A percentile compares a stretch with the other conserved stretches of the same genome.
Conservation (phyloP, 2,329 filamentous ascomycete genomes). For the Apiospora aurea region DNA sequence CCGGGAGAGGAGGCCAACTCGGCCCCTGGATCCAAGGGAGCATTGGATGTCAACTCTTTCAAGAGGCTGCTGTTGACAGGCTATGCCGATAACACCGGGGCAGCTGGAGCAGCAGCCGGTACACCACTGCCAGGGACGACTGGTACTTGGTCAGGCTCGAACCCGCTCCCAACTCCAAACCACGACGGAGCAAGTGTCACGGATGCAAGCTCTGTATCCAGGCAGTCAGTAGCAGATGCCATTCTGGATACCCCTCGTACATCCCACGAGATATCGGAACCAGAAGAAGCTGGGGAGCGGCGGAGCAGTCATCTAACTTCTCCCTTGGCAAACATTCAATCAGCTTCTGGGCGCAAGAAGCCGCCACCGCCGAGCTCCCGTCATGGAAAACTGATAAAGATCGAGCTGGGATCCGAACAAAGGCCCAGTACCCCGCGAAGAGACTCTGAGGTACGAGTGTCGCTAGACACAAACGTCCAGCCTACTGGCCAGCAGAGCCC, state of each 20-base stretch:
- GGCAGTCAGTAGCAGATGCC: constrained; percentile 63
- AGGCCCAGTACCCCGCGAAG: constrained; percentile 33
- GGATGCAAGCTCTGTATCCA: constrained; percentile 65
- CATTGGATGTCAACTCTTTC: constrained; percentile 81
- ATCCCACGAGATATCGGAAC: constrained; percentile 63
- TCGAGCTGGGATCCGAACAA: constrained; percentile 51
- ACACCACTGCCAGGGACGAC: not conserved
- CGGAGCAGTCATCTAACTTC: constrained; percentile 43
- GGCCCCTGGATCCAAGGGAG: constrained; percentile 47
- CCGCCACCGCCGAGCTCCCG: constrained; percentile 77
- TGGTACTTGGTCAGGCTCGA: constrained; percentile 33
- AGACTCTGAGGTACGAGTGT: constrained; percentile 27
- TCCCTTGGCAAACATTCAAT: constrained; percentile 32
- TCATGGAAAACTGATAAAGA: constrained; percentile 77
- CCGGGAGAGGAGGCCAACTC: constrained; percentile 42
- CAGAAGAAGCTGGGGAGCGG: constrained; percentile 56
- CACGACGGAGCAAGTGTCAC: constrained; percentile 59
- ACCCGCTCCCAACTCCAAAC: constrained; percentile 35
- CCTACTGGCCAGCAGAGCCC: constrained; percentile 30
- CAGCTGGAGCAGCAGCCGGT: constrained; percentile 33
- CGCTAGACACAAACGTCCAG: constrained; percentile 30
- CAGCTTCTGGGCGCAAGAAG: constrained; percentile 52
- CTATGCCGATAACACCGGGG: constrained; percentile 51
- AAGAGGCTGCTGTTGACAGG: constrained; percentile 79
- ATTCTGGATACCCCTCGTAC: constrained; percentile 61